Base-by-base conservation (phyloP, 1,139 yeast species). In the Yamadazyma atlantica region DNA sequence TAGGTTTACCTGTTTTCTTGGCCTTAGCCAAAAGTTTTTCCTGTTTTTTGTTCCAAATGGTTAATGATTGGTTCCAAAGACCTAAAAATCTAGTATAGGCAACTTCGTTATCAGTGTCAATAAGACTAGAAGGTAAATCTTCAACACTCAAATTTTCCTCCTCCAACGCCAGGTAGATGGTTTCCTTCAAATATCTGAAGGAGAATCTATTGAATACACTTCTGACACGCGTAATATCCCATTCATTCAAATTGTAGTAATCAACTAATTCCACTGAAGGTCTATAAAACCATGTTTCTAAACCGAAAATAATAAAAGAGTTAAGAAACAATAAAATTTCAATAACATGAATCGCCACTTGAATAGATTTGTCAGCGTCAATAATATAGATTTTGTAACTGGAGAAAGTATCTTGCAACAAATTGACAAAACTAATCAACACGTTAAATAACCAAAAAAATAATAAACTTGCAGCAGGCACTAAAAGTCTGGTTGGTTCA, bases 261-360 rank as follows among this genome's bases (percentile, higher is more conserved):
- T 67, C 68, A 4, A 52, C 36, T 25, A 78, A 60, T 46, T 75
- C 78, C 4, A 54, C 52, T 4, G 75, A 67, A 4, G 84, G 82
- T 11, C 53, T 44, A 48, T 68, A 80, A 29, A 50, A 52, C 18
- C 48, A 49, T 4, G 59, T 45, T 44, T 76, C 77, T 22, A 76
- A 56, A 1, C 58, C 21, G 17, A 69, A 62, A n/a, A 77, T 56
- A 2, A 52, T 42, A 0, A 60, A 4, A 2, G 74, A 52, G 41
- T 69, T 69, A 13, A 58, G 29, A 2, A 54, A 37, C 8, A 49
- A 24, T 2, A 49, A 35, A 2, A 53, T 34, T 38, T 60, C 66
- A 34, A 58, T 27, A 17, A 51, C 46, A 29, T 43, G 45, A 9
- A 47, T 38, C 14, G 53, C 38, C 6, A 50, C 36, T 19, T 43